Evolutionary conservation across 257 asterid genomes (phyloP).

Genomic region (Salvia miltiorrhiza): DNA sequence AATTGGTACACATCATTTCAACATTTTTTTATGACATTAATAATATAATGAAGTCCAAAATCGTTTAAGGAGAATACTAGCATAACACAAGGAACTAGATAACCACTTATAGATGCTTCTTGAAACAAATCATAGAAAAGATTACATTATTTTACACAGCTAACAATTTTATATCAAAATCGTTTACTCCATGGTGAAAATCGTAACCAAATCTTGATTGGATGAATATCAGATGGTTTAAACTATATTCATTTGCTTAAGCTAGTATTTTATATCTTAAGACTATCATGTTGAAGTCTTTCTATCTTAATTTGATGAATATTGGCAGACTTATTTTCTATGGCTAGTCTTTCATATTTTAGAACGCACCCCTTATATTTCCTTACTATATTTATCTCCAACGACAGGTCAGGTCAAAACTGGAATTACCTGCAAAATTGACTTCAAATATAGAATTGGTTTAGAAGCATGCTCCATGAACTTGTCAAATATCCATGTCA

Average conservation of each 20-base stretch:
- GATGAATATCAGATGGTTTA: no score
- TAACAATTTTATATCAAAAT: neutral
- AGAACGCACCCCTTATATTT: neutral
- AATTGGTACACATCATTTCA: no score
- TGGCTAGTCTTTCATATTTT: neutral
- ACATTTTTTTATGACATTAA: no score
- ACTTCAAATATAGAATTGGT: constrained; percentile 63
- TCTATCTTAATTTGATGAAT: neutral
- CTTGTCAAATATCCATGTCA: constrained; percentile 45
- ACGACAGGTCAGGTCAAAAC: neutral
- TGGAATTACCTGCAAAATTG: constrained; percentile 68
- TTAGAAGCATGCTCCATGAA: constrained; percentile 77
- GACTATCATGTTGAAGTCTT: neutral
- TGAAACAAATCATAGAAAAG: neutral
- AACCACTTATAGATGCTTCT: neutral
- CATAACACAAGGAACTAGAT: neutral
- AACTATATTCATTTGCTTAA: no score
- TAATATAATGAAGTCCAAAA: no score
- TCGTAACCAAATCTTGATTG: no score
- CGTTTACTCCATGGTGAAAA: neutral
- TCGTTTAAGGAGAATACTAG: neutral
- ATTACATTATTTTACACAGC: neutral
- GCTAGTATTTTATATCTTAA: neutral
- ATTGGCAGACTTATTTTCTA: neutral
- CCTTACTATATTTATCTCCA: neutral